Percentiles rank a stretch among this genome's conserved stretches.
Evolutionary conservation across 331 rosid genomes (phyloP).

Genomic region (Quercus lobata): DNA sequence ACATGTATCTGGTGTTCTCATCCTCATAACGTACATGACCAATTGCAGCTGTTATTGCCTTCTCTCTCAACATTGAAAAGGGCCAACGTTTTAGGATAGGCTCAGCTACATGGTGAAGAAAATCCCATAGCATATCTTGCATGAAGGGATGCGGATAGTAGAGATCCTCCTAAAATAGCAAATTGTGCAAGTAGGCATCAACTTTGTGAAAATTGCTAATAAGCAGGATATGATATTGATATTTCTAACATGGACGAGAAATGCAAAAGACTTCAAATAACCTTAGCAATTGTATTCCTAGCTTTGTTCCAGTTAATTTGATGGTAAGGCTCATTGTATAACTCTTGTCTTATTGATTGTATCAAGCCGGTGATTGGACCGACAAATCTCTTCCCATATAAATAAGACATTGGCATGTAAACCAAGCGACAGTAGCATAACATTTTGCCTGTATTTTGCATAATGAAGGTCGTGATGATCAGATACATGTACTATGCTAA

Average conservation of each 20-base stretch:
- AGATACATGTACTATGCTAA: too few relatives aligned
- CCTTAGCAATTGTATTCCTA: conserved; percentile 47
- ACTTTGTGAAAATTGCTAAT: not conserved
- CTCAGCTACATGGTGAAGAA: conserved; percentile 52
- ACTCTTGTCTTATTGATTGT: conserved; percentile 42
- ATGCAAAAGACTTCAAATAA: not conserved
- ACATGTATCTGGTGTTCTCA: conserved; percentile 39
- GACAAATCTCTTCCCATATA: conserved; percentile 66
- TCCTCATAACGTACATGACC: conserved; percentile 51
- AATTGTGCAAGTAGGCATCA: not conserved
- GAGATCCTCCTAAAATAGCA: conserved; percentile 50
- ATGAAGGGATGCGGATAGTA: conserved; percentile 48
- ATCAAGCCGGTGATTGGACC: conserved; percentile 39
- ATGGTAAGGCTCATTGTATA: conserved; percentile 40
- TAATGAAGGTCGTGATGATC: too few relatives aligned
- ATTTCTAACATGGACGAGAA: too few relatives aligned
- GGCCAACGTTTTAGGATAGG: conserved; percentile 50
- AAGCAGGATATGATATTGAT: not conserved
- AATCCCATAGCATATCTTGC: conserved; percentile 59
- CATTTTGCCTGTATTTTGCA: conserved; percentile 48
- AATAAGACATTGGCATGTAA: conserved; percentile 66
- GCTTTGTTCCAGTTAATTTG: conserved; percentile 51
- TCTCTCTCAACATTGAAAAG: conserved; percentile 40
- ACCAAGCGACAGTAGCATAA: conserved; percentile 44
- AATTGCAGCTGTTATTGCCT: conserved; percentile 41